These are phyloP conservation scores for Hyphopichia homilentoma DNA, from an alignment of 805 yeast genomes.

Conservation along the genomic window DNA sequence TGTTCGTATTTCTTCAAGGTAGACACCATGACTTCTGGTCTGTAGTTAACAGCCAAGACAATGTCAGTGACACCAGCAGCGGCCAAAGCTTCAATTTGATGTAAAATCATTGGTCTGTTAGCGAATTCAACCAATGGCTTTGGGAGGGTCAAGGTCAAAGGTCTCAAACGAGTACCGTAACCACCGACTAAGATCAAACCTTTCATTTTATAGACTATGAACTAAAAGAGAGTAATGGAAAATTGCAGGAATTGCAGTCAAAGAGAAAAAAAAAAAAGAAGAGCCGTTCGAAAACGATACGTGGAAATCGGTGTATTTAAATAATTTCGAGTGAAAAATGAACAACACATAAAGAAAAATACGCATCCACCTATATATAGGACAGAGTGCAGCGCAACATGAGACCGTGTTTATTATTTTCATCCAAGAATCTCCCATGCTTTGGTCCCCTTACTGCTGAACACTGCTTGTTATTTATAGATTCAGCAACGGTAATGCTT, in stretches of 20 bases:
- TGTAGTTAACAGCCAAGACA: constrained; percentile 97
- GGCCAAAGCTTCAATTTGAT: constrained; percentile 97
- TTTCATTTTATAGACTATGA: constrained; percentile 53
- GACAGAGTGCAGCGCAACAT: too few species aligned
- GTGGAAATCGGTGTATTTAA: background rate
- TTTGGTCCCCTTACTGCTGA: too few species aligned
- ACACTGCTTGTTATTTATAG: too few species aligned
- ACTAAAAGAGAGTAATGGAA: background rate
- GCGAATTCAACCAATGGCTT: constrained; percentile 97
- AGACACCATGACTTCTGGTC: constrained; percentile 98
- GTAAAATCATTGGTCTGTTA: constrained; percentile 98
- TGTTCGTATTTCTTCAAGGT: constrained; percentile 91
- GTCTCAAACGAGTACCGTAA: constrained; percentile 99
- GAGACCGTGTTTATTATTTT: too few species aligned
- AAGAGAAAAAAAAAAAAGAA: background rate
- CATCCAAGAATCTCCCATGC: too few species aligned
- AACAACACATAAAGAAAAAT: too few species aligned
- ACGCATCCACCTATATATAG: too few species aligned
- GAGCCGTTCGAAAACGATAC: background rate
- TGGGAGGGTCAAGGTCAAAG: constrained; percentile 90
- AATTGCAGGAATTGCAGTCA: background rate
- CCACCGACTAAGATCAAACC: constrained; percentile 99
- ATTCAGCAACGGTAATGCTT: too few species aligned
- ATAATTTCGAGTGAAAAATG: too few species aligned
- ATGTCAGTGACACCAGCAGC: constrained; percentile 98